Conservation (phyloP, 179 eudicot genomes). For the Pouteria campechiana region DNA sequence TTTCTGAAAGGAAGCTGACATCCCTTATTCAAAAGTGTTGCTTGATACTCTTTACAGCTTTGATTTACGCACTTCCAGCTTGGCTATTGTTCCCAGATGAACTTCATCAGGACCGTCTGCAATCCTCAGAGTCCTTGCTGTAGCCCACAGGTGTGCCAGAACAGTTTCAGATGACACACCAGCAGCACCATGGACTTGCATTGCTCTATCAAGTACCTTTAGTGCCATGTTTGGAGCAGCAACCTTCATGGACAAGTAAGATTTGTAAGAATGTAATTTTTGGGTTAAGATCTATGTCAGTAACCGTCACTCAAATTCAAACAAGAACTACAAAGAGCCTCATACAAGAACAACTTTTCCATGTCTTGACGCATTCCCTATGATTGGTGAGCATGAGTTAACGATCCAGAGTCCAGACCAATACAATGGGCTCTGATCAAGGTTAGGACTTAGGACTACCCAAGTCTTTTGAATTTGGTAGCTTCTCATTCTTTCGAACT, state of each 20-base stretch:
- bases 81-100: slow-evolving; percentile 88
- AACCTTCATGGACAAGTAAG: slow-evolving; percentile 49
- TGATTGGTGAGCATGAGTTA: no score
- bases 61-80: slow-evolving; percentile 64
- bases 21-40: background rate
- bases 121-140: slow-evolving; percentile 77
- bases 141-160: slow-evolving; percentile 86
- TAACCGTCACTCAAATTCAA: no score
- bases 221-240: slow-evolving; percentile 93
- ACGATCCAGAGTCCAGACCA: no score
- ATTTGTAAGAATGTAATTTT: no score
- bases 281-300: no score
- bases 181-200: slow-evolving; percentile 96
- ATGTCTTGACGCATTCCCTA: no score
- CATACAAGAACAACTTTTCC: no score
- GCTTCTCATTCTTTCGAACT: no score
- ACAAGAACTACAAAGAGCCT: no score
- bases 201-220: slow-evolving; percentile 86
- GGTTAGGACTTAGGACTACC: no score
- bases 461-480: no score
- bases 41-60: slow-evolving; percentile 33
- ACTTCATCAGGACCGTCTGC: slow-evolving; percentile 99
- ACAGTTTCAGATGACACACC: slow-evolving; percentile 85
- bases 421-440: no score
- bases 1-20: background rate